These are phyloP conservation scores for Bacidia gigantensis DNA, from an alignment of 495 filamentous ascomycete genomes.

Conservation along the genomic window DNA sequence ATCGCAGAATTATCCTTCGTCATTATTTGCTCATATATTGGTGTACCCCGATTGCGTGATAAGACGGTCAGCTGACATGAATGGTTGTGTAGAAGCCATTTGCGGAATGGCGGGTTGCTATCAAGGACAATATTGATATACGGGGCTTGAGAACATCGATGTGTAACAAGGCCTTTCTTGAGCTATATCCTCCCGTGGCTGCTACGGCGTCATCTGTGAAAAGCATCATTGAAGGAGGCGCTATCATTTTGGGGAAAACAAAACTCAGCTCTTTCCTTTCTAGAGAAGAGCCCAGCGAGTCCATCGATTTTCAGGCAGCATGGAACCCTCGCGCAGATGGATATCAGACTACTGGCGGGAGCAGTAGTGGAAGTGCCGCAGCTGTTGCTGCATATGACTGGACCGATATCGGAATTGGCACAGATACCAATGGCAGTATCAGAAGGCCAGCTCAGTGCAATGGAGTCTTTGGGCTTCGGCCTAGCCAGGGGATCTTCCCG, in stretches of 20 bases:
- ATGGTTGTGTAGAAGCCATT: no score
- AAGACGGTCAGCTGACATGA: no score
- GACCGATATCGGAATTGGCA: slow-evolving; percentile 39
- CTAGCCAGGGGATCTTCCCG: not conserved
- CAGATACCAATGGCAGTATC: slow-evolving; percentile 18
- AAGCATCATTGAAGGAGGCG: slow-evolving; percentile 12
- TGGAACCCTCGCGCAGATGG: slow-evolving; percentile 16
- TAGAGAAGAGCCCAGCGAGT: slow-evolving; percentile 9
- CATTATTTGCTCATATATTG: no score
- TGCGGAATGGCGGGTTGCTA: slow-evolving; percentile 21
- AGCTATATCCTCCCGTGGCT: not conserved
- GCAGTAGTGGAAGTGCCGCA: slow-evolving; percentile 16
- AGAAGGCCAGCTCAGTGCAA: not conserved
- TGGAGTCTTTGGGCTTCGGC: slow-evolving; percentile 6
- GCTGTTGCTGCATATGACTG: slow-evolving; percentile 29
- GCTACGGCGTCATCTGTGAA: not conserved
- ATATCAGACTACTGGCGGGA: slow-evolving; percentile 13
- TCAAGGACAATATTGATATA: slow-evolving; percentile 25
- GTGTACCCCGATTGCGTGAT: no score
- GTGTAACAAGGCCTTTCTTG: not conserved
- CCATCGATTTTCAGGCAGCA: slow-evolving; percentile 13
- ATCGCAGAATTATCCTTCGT: no score
- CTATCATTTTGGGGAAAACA: slow-evolving; percentile 24
- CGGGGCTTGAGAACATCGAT: not conserved
- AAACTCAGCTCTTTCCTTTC: slow-evolving; percentile 18